Evolutionary conservation across 1,284 basidiomycete genomes (phyloP), one percentile per base, ranked within the genome.

Genomic region (Xerocomus nothofagi): DNA sequence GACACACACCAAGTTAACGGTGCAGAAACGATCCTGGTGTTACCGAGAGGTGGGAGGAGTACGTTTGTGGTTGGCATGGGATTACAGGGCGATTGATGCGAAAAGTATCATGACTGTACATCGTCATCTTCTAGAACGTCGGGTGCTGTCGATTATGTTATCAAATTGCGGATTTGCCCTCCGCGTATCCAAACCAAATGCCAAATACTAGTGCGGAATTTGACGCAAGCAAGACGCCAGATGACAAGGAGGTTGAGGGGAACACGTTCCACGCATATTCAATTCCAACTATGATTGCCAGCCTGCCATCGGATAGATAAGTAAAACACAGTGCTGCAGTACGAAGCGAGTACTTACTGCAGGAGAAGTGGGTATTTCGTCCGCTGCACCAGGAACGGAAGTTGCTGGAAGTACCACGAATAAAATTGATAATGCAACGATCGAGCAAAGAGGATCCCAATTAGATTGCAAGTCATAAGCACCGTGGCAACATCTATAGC

Each of bases 351-450:
- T 21, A 70, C 81, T 62, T 59, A 92, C 91, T 82, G 87, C 18
- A 87, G 7, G 21, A 71, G 30, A 15, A 79, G 39, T 20, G 84
- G 85, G 64, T 82, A 89, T 47, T 70, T 75, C 4, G 89, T 87
- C 59, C 82, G 80, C 81, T 85, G 94, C 6, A 82, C 73, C 23
- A 99, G 71, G 60, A 96, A 84, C 0, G 94, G 93, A n/a, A 97
- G 68, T 59, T 96, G 92, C 56, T 93, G 88, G 11, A 90, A 93
- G 68, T 98, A 98, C 97, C 96, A 99, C 5, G 90, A 87, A 69
- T 98, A 98, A 71, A 99, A 99, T 62, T 99, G 96, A 68, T 98
- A 99, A 68, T 99, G 96, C 47, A 99, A 72, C 14, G 94, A 97
- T n/a, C 97, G 83, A 14, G 97, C 91, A 67, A 91, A 98, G 4